Percentiles rank a stretch among this genome's conserved stretches.
phyloP scores from a whole-genome alignment of 225 moss, liverwort and hornwort species.

The Anthoceros angustus region DNA sequence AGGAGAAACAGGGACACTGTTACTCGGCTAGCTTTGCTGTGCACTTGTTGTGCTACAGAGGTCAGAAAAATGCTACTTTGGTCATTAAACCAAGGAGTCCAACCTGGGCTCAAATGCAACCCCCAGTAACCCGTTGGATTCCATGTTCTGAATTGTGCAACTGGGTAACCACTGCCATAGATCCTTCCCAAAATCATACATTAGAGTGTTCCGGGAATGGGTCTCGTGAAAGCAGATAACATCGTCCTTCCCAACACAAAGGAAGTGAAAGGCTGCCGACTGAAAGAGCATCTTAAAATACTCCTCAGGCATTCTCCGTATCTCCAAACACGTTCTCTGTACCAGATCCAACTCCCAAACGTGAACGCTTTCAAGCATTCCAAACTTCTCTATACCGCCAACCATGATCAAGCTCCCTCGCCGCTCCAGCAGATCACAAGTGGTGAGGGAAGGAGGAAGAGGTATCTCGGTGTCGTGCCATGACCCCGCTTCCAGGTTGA shows the following conservation, averaged over 20 bases:
- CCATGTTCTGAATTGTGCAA: conserved; percentile 43
- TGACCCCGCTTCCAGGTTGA: conserved; percentile 43
- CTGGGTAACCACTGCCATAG: conserved; percentile 89
- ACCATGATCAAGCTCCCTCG: conserved; percentile 68
- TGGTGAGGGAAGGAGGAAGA: conserved; percentile 44
- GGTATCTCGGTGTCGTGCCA: conserved; percentile 62
- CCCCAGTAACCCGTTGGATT: conserved; percentile 41
- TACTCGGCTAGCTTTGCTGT: too few species aligned
- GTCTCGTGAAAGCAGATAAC: conserved; percentile 64
- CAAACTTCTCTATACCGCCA: conserved; percentile 58
- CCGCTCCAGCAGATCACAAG: conserved; percentile 59
- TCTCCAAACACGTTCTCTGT: conserved; percentile 49
- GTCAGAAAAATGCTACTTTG: too few species aligned
- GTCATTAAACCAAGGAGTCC: conserved; percentile 41
- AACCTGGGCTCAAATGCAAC: conserved; percentile 59
- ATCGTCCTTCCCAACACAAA: conserved; percentile 68
- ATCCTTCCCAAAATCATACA: conserved; percentile 69
- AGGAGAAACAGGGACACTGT: too few species aligned
- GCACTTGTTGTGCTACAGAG: too few species aligned
- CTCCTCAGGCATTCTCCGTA: conserved; percentile 63
- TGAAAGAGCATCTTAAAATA: conserved; percentile 43
- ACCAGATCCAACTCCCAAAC: conserved; percentile 56
- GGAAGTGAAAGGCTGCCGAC: conserved; percentile 38
- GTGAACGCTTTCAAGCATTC: conserved; percentile 47
- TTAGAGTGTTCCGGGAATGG: conserved; percentile 58